Base-by-base conservation (phyloP, 768 basidiomycete species). In the Boletus tomentosulus region DNA sequence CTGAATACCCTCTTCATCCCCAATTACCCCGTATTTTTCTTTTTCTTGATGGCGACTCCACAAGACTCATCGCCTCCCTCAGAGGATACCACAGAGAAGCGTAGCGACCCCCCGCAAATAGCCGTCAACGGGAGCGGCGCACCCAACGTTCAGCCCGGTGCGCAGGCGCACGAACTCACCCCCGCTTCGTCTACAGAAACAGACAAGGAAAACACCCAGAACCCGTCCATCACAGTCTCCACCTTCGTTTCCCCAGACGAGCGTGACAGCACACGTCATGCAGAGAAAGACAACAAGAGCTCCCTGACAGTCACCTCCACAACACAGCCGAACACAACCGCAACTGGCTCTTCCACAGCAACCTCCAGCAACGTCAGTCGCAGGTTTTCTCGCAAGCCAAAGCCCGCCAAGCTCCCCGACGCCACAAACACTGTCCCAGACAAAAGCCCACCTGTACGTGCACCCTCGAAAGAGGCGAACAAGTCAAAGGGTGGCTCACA, bases 241-340 rank as follows among this genome's bases (percentile, higher is more conserved):
- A 68, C 67, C 41, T 70, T 68, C 46, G 67, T 64, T 51, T 64
- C 62, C 25, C 68, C 70, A 56, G 68, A 64, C 57, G 68, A 70
- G 46, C 68, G 64, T 55, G 68, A 70, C 46, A 68, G 59, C 42
- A 51, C 66, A 22, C 71, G 67, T 55, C 57, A 58, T n/a, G 50
- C 51, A 57, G 71, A 75, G 25, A 70, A 66, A 39, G 76, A 77
- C 64, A 76, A 79, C 63, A 77, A 76, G 64, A 75, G 68, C 51
- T 78, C 77, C 8, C 66, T 78, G 22, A 67, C 74, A 35, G 76
- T 76, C 46, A 74, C 76, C 42, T 73, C 74, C 1, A 66, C 74
- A 46, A 78, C 69, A 9, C 74, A 74, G 27, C 73, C 76, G 44
- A 65, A 76, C 56, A 69, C 74, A 30, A 57, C 57, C 31, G 42